phyloP scores from a whole-genome alignment of 805 yeast species.

The Candida schatavii region DNA sequence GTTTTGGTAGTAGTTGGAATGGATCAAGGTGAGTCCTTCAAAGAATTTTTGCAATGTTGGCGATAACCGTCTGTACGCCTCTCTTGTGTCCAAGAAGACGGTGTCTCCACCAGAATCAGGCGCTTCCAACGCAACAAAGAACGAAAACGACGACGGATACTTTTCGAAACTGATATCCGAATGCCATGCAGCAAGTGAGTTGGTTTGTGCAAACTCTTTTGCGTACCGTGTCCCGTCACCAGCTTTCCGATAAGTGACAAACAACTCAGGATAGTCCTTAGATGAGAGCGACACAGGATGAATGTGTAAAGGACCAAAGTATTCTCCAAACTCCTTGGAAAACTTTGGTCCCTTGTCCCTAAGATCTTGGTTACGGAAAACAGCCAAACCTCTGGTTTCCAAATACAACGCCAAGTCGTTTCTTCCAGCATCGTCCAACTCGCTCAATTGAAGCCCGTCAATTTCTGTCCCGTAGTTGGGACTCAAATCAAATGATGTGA shows the following conservation, averaged over 20 bases:
- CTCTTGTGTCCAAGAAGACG: slow-evolving; percentile 23
- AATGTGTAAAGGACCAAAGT: slow-evolving; percentile 27
- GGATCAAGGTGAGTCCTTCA: slow-evolving; percentile 21
- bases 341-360: slow-evolving; percentile 23
- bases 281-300: slow-evolving; percentile 22
- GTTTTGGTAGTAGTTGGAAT: slow-evolving; percentile 22
- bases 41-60: slow-evolving; percentile 20
- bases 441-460: slow-evolving; percentile 23
- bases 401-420: slow-evolving; percentile 24
- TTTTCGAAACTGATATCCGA: slow-evolving; percentile 24
- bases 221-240: slow-evolving; percentile 18
- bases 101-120: slow-evolving; percentile 28
- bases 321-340: slow-evolving; percentile 18
- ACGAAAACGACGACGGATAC: slow-evolving; percentile 23
- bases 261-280: slow-evolving; percentile 20
- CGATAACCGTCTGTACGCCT: slow-evolving; percentile 23
- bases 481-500: slow-evolving; percentile 16
- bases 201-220: slow-evolving; percentile 11
- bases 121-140: slow-evolving; percentile 24
- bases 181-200: slow-evolving; percentile 18
- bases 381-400: slow-evolving; percentile 24
- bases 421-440: slow-evolving; percentile 22
- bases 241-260: slow-evolving; percentile 20
- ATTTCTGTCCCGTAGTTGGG: slow-evolving; percentile 28
- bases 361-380: slow-evolving; percentile 24